Base-by-base conservation (phyloP, 768 basidiomycete species). In the Multifurca ochricompacta region DNA sequence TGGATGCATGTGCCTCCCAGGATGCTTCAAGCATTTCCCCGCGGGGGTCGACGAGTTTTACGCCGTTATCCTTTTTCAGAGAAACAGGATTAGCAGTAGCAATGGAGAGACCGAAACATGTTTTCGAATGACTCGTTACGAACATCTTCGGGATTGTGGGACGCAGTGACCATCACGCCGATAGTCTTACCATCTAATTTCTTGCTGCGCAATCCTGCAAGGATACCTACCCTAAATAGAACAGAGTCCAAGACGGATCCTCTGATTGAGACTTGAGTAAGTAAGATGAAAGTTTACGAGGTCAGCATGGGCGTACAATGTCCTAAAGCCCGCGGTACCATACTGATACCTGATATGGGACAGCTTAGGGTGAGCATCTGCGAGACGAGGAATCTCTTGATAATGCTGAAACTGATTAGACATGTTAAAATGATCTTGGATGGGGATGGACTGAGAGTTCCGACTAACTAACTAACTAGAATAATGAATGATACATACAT, bases 101-200 rank as follows among this genome's bases (percentile, higher is more conserved):
- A 14, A 60, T 30, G 41, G 51, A 11, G 39, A 39, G 28, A 39
- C 8, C 28, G 19, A 37, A 46, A 46, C 21, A 27, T 2, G 47
- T 44, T 57, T 25, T 39, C 79, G 60, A 31, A 28, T 27, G 31
- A 32, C 28, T n/a, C 9, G 37, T 23, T 64, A 93, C 94, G 66
- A 81, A 78, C 67, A 21, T 47, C 50, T 47, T 94, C 94, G n/a
- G 96, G 95, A 68, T 99, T 99, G 70, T 99, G 96, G n/a, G 92
- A 95, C 2, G 96, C 96, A 34, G 96, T 99, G 66, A 99, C 85
- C 96, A 99, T 98, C 19, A 98, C 90, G 14, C 96, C 96, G 63
- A 99, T 87, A 23, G 84, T 85, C 66, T 84, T 87, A 25, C 96
- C 92, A 65, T 86, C 85, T n/a, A 93, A 76, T 59, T 81, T 84